Evolutionary conservation across 2,329 filamentous ascomycete species (phyloP), one percentile per base, ranked within the genome.

Genomic region (Coniochaeta pulveracea): DNA sequence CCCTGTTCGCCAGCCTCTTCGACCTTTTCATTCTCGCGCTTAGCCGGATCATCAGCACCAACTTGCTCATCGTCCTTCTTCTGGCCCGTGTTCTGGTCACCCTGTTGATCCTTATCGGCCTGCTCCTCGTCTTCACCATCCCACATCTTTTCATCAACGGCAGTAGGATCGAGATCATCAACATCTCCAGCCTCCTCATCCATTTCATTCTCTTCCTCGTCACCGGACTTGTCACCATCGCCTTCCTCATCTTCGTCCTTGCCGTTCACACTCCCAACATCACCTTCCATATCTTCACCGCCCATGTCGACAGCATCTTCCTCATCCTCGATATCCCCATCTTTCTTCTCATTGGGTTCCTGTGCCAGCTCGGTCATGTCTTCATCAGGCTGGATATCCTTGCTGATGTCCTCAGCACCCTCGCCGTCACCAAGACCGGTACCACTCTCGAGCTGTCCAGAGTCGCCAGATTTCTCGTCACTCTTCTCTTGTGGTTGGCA

Each of bases 71-170:
- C 70, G 10, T 74, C 68, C 40, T 77, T 68, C 48, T 82, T 71
- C 40, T 80, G 66, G 0, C 78, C 79, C 47, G 84, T 78, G 14
- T 81, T 63, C 38, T 85, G 69, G 35, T 86, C 76, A 5, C 76
- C 79, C 48, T 85, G 66, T 48, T 85, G 81, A 27, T 95, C 82
- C 44, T 91, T 91, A 30, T 89, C 81, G 2, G 82, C 77, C 30
- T 88, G 76, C 27, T 88, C 71, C 34, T 80, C 77, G 28, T 79
- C 77, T 9, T 31, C 28, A 24, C 86, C 88, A 56, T 98, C 88
- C 91, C 91, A 98, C 72, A 96, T 86, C 65, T 96, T 98, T 61
- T 98, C 93, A 51, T 98, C 93, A 2, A 96, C 82, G 14, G 89
- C 84, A 11, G 77, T 82, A 10, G 85, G 80, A 45, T 94, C 89